Evolutionary conservation across 345 rosid species (phyloP).

Genomic region (Sonneratia alba): DNA sequence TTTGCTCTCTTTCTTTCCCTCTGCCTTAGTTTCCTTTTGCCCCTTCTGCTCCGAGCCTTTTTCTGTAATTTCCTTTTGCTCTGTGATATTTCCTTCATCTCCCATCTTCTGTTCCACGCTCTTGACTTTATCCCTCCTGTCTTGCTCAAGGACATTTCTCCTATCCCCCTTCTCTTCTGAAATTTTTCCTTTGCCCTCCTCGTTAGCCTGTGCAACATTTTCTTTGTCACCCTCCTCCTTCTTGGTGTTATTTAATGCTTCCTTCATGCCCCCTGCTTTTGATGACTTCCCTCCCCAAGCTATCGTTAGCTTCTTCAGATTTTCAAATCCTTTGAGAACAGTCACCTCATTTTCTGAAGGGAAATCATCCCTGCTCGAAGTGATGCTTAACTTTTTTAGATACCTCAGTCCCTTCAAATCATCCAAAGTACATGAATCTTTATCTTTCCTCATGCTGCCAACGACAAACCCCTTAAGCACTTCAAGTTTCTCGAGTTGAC

Average conservation of each 20-base stretch:
- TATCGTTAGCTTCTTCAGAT: constrained; percentile 14
- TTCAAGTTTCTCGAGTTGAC: constrained; percentile 26
- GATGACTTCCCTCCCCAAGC: constrained; percentile 19
- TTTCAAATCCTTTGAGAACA: neutral
- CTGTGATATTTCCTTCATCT: neutral
- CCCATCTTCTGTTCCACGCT: neutral
- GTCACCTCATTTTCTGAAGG: constrained; percentile 4
- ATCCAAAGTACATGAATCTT: constrained; percentile 11
- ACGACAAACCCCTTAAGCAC: constrained; percentile 64
- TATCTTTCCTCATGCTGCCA: constrained; percentile 13
- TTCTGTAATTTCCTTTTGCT: neutral
- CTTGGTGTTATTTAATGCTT: neutral
- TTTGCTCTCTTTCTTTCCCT: neutral
- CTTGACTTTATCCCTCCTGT: too few relatives aligned
- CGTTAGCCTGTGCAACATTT: too few relatives aligned
- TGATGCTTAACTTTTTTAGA: constrained; percentile 25
- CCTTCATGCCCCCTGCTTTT: neutral
- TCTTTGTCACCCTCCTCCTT: neutral
- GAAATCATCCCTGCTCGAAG: constrained; percentile 7
- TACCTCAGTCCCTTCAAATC: constrained; percentile 1
- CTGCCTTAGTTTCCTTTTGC: neutral
- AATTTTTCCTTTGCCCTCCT: neutral
- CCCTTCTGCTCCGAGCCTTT: neutral
- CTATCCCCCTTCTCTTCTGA: neutral
- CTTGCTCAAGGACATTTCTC: too few relatives aligned